Conservation (phyloP, 1,139 yeast species). For the Candida mesenterica region DNA sequence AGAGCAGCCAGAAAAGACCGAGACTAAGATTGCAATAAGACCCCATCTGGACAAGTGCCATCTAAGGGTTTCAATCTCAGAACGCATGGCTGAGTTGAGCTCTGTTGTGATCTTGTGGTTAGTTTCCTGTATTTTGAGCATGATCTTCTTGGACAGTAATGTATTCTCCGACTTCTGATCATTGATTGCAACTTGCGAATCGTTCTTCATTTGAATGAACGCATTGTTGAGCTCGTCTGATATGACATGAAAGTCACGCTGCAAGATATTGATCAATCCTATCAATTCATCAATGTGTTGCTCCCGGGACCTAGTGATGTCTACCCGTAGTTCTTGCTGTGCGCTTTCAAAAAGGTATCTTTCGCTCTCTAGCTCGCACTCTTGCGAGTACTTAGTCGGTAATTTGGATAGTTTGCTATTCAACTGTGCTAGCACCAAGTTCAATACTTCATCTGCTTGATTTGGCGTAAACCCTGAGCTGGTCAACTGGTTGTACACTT, state of each 20-base stretch:
- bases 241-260: constrained; percentile 66
- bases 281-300: constrained; percentile 67
- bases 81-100: constrained; percentile 75
- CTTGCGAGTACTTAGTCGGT: constrained; percentile 59
- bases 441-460: constrained; percentile 56
- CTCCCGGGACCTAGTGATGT: constrained; percentile 72
- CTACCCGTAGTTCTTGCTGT: constrained; percentile 80
- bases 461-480: constrained; percentile 49
- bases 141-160: constrained; percentile 66
- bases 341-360: constrained; percentile 90
- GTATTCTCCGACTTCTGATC: constrained; percentile 88
- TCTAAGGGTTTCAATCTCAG: constrained; percentile 82
- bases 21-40: constrained; percentile 53
- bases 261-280: constrained; percentile 64
- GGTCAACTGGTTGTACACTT: constrained; percentile 39
- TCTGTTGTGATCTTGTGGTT: constrained; percentile 85
- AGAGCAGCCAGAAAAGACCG: constrained; percentile 43
- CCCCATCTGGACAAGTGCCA: constrained; percentile 96
- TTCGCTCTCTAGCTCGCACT: constrained; percentile 78
- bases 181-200: constrained; percentile 78
- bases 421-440: constrained; percentile 48
- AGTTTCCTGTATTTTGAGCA: constrained; percentile 75
- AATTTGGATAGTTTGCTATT: constrained; percentile 57
- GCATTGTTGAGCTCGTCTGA: constrained; percentile 78
- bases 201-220: constrained; percentile 64